Evolutionary conservation across 371 early-diverging fungal genomes (phyloP).

Genomic region (Hamiltosporidium tvaerminnensis): DNA sequence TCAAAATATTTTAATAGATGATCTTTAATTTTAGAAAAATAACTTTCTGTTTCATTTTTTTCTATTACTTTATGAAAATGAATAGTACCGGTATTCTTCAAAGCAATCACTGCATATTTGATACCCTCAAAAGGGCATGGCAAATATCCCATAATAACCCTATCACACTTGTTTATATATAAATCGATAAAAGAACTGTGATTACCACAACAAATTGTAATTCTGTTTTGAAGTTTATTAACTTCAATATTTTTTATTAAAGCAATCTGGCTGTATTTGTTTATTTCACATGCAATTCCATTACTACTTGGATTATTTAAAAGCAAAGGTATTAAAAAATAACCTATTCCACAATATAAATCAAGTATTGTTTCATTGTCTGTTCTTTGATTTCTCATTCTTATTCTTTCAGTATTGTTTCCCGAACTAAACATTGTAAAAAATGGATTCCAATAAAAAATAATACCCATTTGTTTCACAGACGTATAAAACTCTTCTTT

Average conservation of each 20-base stretch:
- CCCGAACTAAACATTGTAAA: not conserved
- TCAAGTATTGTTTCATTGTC: not conserved
- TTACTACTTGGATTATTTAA: not conserved
- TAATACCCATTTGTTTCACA: not conserved
- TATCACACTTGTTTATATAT: not conserved
- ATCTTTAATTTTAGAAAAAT: not conserved
- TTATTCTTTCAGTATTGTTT: not conserved
- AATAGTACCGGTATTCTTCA: not conserved
- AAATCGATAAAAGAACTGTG: not conserved
- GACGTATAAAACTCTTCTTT: not conserved
- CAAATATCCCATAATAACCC: not conserved
- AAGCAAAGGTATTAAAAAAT: not conserved
- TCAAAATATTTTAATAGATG: not conserved
- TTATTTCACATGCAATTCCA: not conserved
- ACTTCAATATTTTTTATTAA: not conserved
- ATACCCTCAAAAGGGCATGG: not conserved
- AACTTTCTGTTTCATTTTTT: not conserved
- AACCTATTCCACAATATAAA: constrained; percentile 1
- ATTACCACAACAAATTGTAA: not conserved
- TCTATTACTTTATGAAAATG: not conserved
- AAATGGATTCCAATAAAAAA: not conserved
- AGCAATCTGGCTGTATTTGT: not conserved
- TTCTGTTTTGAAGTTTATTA: not conserved
- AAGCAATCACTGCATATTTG: not conserved
- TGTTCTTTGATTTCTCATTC: not conserved